These are phyloP conservation scores for Trifolium subterraneum DNA, from an alignment of 306 rosid genomes.

Conservation along the genomic window DNA sequence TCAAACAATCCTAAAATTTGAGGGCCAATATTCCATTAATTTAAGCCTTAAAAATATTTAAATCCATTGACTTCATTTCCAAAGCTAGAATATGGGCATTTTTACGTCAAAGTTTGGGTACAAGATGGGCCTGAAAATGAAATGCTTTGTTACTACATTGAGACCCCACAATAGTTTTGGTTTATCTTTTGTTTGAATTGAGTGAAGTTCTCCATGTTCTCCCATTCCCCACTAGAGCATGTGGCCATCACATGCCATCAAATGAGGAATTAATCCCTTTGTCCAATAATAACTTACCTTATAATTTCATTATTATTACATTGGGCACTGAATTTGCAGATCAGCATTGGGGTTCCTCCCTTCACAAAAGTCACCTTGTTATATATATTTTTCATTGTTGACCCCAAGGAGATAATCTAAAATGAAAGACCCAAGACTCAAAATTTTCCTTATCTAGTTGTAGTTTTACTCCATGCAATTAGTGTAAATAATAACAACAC, in stretches of 20 bases:
- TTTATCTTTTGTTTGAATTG: constrained; percentile 42
- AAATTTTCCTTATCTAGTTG: constrained; percentile 11
- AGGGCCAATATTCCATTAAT: no score
- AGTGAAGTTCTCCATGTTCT: constrained; percentile 52
- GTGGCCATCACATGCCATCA: constrained; percentile 60
- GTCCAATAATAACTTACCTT: constrained; percentile 11
- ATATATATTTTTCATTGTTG: constrained; percentile 20
- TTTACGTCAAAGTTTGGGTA: constrained; percentile 34
- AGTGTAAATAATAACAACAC: not conserved
- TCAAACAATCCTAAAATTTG: no score
- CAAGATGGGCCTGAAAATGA: constrained; percentile 39
- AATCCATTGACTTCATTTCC: not conserved
- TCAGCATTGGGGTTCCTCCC: constrained; percentile 37
- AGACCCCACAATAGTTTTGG: constrained; percentile 44
- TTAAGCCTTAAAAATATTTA: not conserved
- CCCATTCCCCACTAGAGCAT: constrained; percentile 56
- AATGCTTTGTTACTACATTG: not conserved
- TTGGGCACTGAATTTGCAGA: constrained; percentile 35
- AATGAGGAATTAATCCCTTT: constrained; percentile 34
- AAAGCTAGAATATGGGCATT: constrained; percentile 3
- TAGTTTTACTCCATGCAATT: not conserved
- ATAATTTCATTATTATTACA: constrained; percentile 33
- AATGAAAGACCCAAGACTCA: not conserved
- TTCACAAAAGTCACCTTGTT: constrained; percentile 33
- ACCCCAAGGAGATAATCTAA: constrained; percentile 41